These are phyloP conservation scores for Botrytis squamosa DNA, from an alignment of 2,329 filamentous ascomycete genomes.

Conservation along the genomic window DNA sequence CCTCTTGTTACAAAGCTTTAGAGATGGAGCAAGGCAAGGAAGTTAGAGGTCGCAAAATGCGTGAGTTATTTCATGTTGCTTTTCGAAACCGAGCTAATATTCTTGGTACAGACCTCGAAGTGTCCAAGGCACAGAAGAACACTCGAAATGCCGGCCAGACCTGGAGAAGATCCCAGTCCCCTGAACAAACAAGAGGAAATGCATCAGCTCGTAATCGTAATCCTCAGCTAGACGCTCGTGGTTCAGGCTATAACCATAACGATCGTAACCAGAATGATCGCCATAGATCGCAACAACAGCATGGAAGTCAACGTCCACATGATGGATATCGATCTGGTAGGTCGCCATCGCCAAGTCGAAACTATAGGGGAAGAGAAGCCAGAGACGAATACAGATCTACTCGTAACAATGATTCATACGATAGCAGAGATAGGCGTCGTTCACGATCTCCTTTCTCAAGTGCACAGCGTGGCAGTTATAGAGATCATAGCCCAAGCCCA, in stretches of 20 bases:
- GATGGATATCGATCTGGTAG: constrained; percentile 54
- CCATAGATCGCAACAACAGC: constrained; percentile 34
- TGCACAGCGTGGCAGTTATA: constrained; percentile 53
- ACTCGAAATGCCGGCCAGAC: constrained; percentile 52
- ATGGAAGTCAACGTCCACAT: constrained; percentile 50
- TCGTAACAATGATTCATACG: constrained; percentile 30
- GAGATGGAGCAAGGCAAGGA: constrained; percentile 75
- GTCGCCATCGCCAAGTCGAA: constrained; percentile 28
- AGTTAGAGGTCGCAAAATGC: constrained; percentile 87
- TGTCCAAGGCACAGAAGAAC: constrained; percentile 84
- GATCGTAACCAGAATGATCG: constrained; percentile 43
- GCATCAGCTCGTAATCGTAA: constrained; percentile 43
- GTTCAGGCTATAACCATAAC: constrained; percentile 43
- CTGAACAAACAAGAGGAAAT: constrained; percentile 51
- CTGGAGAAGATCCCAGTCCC: constrained; percentile 57
- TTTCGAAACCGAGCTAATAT: not conserved
- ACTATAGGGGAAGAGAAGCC: constrained; percentile 25
- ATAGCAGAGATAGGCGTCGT: constrained; percentile 51
- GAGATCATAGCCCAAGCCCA: constrained; percentile 71
- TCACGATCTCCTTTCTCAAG: constrained; percentile 64
- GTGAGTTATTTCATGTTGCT: constrained; percentile 53
- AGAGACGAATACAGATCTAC: constrained; percentile 32
- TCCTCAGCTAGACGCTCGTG: constrained; percentile 37
- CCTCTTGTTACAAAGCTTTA: constrained; percentile 73
- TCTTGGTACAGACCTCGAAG: constrained; percentile 68